These are phyloP conservation scores for Ambrosia hybrid DNA, from an alignment of 140 eudicot species.

Conservation along the genomic window DNA sequence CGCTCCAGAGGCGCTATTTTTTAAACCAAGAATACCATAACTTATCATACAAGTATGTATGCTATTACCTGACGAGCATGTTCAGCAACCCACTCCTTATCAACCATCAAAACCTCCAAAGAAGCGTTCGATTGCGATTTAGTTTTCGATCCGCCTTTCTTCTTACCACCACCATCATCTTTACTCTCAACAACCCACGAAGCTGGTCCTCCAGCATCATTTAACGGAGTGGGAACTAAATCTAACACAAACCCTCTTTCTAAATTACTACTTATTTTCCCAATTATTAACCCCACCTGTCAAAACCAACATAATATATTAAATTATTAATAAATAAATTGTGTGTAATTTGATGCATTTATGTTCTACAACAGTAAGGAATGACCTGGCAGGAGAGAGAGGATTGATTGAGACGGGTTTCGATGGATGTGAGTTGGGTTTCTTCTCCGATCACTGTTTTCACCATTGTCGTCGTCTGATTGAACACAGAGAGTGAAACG, in stretches of 20 bases:
- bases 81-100: constrained; percentile 85
- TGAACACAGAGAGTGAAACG: neutral
- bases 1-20: too few species aligned
- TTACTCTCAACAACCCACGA: constrained; percentile 46
- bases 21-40: too few species aligned
- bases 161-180: constrained; percentile 39
- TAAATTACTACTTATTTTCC: constrained; percentile 54
- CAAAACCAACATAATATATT: neutral
- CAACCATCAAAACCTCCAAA: constrained; percentile 48
- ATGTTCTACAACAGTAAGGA: too few species aligned
- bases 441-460: constrained; percentile 77
- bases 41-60: too few species aligned
- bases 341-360: neutral
- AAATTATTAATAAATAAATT: too few species aligned
- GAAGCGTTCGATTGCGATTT: constrained; percentile 48
- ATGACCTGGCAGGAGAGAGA: constrained; percentile 52
- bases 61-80: constrained; percentile 81
- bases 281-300: constrained; percentile 84
- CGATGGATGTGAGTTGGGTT: constrained; percentile 53
- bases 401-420: constrained; percentile 64
- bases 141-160: constrained; percentile 46
- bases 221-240: constrained; percentile 77
- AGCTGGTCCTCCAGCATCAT: constrained; percentile 76
- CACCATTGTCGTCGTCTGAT: constrained; percentile 49
- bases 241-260: constrained; percentile 71